These are phyloP conservation scores for Stagonosporopsis cucurbitacearum DNA, from an alignment of 2,329 filamentous ascomycete genomes.

Conservation along the genomic window DNA sequence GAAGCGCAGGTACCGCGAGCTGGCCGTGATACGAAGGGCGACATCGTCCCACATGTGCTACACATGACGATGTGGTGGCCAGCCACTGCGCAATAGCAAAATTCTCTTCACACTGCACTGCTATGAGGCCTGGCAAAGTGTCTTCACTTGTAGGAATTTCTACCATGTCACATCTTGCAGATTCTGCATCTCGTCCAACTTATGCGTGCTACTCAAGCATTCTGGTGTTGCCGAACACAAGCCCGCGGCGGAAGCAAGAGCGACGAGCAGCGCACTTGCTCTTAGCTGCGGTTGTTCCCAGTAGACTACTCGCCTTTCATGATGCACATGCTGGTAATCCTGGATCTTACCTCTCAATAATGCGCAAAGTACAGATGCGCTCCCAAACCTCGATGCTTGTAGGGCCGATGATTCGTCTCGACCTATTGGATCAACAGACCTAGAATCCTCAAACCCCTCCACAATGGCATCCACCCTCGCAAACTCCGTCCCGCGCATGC, in stretches of 20 bases:
- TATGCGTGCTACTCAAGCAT: neutral
- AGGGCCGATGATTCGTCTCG: neutral
- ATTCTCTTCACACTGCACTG: no score
- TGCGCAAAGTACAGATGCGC: neutral
- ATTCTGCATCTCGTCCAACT: neutral
- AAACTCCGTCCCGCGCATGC: conserved; percentile 13
- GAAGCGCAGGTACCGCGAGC: conserved; percentile 28
- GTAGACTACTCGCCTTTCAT: neutral
- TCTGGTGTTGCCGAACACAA: neutral
- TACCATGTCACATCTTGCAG: neutral
- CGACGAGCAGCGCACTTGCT: neutral
- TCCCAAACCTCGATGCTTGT: neutral
- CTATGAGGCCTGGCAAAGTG: neutral
- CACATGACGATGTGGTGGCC: neutral
- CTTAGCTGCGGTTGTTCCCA: conserved; percentile 8
- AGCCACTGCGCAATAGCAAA: neutral
- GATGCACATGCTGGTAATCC: neutral
- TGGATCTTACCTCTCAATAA: neutral
- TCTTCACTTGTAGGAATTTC: neutral
- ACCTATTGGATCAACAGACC: conserved; percentile 9
- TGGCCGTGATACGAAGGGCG: conserved; percentile 5
- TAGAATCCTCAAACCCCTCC: conserved; percentile 10
- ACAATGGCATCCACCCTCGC: conserved; percentile 4
- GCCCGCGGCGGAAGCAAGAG: conserved; percentile 6
- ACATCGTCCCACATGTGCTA: conserved; percentile 16